Evolutionary conservation across 257 asterid genomes (phyloP), one percentile per base, ranked within the genome.

Genomic region (Echites panduratus): DNA sequence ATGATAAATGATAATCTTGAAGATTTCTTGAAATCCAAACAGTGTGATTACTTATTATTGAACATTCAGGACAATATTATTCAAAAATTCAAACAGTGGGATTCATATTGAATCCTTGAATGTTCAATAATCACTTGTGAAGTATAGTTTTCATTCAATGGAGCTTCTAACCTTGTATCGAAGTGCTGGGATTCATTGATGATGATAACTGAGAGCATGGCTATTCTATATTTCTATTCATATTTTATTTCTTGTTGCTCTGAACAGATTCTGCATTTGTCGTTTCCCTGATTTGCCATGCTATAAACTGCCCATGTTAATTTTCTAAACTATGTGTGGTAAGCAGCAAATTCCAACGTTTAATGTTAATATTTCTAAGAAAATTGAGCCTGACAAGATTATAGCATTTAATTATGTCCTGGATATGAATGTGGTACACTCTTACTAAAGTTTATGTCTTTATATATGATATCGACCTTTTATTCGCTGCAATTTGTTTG

Each of bases 401-500:
- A 35, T 45, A 35, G 20, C 14, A 49, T 62, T 17, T n/a, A 26
- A 3, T 14, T 45, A 38, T 73, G 63, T 63, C 40, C 52, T 64
- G 13, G 70, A 48, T 11, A 3, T 58, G 65, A 19, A 57, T 22
- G 10, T 24, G 35, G 7, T 53, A 63, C 9, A 26, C 40, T 41
- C 11, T 49, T 24, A n/a, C 24, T n/a, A 19, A 9, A 11, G 7
- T 0, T 14, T 10, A 64, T 35, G 22, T 66, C 7, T 20, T 44
- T 13, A 24, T 26, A 44, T 53, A 19, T 6, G 72, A 11, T 6
- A 13, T 62, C 1, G 16, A 49, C 27, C 63, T 47, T 3, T 1
- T 70, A 26, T 27, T 22, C 56, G 40, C n/a, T 70, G 76, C 54
- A 53, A 52, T 45, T 76, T 8, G 52, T 45, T 13, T 66, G 63